These are phyloP conservation scores for Eucalyptus pauciflora DNA, from an alignment of 345 rosid genomes.

Conservation along the genomic window DNA sequence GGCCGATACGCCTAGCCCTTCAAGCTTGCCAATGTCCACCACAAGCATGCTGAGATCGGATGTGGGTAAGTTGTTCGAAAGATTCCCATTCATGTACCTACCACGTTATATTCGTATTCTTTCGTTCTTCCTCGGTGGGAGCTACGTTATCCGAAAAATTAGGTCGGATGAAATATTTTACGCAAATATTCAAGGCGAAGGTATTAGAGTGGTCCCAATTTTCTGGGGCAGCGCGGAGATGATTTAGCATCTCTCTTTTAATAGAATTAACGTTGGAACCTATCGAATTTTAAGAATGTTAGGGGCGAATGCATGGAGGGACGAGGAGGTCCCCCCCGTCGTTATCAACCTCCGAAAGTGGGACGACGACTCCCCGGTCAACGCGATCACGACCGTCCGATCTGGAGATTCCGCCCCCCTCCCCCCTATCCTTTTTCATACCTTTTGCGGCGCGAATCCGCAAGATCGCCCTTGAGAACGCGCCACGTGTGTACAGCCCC, in stretches of 20 bases:
- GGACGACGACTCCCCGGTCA: background rate
- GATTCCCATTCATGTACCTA: background rate
- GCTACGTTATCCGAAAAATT: background rate
- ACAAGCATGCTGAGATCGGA: background rate
- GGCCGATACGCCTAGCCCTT: background rate
- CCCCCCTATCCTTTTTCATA: too few relatives aligned
- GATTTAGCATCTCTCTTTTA: background rate
- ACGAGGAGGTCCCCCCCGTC: background rate
- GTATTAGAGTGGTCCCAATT: background rate
- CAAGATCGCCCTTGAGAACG: background rate
- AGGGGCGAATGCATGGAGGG: background rate
- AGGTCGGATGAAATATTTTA: background rate
- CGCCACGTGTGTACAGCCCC: background rate
- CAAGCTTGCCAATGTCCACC: background rate
- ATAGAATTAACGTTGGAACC: background rate
- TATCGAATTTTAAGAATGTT: background rate
- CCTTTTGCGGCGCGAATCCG: background rate
- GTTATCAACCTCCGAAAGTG: background rate
- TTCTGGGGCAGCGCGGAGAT: background rate
- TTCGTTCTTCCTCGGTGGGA: background rate
- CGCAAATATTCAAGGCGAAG: background rate
- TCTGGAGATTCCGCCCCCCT: background rate
- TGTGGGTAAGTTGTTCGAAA: background rate
- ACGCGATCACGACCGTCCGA: background rate
- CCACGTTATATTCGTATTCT: fast-evolving